A percentile compares a stretch with the other conserved stretches of the same genome.
Evolutionary conservation across 2,329 filamentous ascomycete species (phyloP).

Genomic region (Fusarium euwallaceae): DNA sequence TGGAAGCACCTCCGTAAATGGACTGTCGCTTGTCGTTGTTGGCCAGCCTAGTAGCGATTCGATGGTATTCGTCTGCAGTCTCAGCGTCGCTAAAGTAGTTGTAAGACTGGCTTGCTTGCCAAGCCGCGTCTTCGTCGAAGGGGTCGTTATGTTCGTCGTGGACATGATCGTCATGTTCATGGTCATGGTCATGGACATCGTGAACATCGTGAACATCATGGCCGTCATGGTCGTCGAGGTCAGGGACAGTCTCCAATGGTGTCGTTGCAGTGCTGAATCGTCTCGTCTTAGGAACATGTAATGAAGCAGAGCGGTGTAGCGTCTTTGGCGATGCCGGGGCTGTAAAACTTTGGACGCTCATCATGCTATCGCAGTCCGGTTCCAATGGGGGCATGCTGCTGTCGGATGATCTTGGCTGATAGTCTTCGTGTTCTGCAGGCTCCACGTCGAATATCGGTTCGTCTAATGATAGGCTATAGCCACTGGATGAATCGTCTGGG

Average conservation of each 20-base stretch:
- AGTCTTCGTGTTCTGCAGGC: slow-evolving; percentile 17
- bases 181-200: neutral
- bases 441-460: slow-evolving; percentile 43
- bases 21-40: slow-evolving; percentile 42
- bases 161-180: slow-evolving; percentile 15
- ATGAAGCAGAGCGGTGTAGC: slow-evolving; percentile 22
- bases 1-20: slow-evolving; percentile 20
- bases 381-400: slow-evolving; percentile 44
- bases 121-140: slow-evolving; percentile 29
- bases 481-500: slow-evolving; percentile 43
- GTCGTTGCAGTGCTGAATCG: slow-evolving; percentile 25
- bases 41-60: slow-evolving; percentile 51
- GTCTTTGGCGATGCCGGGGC: slow-evolving; percentile 35
- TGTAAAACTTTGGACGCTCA: slow-evolving; percentile 41
- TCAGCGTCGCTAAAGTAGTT: slow-evolving; percentile 49
- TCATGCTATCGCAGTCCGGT: slow-evolving; percentile 41
- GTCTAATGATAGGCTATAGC: slow-evolving; percentile 37
- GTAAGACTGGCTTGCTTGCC: slow-evolving; percentile 35
- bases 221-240: slow-evolving; percentile 4
- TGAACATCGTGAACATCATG: slow-evolving; percentile 14
- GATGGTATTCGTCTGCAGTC: slow-evolving; percentile 53
- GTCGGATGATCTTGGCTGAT: slow-evolving; percentile 35
- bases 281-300: slow-evolving; percentile 34
- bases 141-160: slow-evolving; percentile 14
- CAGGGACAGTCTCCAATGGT: slow-evolving; percentile 22